Conservation (phyloP, 352 stramenopile genomes). For the Phytophthora hibernalis region DNA sequence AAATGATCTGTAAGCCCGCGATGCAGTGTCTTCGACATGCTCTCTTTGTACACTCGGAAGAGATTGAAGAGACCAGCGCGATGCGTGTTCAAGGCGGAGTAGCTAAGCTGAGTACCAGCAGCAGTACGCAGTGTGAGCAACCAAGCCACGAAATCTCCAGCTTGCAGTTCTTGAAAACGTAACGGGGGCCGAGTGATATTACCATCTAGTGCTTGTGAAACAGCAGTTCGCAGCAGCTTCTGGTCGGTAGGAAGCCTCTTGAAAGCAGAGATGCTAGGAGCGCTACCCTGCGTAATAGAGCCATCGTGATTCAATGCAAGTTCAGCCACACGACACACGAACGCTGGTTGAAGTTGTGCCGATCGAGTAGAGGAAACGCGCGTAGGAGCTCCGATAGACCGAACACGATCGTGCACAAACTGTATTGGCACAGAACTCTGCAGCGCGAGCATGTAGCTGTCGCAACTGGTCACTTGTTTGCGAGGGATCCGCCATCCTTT, state of each 20-base stretch:
- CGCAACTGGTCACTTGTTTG: no score
- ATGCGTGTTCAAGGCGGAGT: conserved; percentile 7
- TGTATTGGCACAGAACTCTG: neutral
- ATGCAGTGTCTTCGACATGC: neutral
- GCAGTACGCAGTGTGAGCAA: neutral
- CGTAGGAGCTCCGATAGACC: neutral
- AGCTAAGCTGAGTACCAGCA: neutral
- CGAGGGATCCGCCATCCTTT: no score
- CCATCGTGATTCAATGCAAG: no score
- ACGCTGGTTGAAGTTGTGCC: no score
- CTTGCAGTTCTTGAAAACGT: neutral
- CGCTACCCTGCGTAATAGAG: no score
- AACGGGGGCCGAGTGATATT: no score
- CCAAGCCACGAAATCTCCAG: neutral
- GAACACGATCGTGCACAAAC: no score
- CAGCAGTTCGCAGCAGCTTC: no score
- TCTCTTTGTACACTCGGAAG: neutral
- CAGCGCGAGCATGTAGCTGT: neutral
- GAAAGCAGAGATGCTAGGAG: no score
- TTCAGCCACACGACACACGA: no score
- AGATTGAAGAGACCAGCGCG: conserved; percentile 3
- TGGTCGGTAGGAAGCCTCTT: no score
- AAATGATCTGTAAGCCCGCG: neutral
- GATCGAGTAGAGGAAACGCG: neutral
- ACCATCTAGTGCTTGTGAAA: no score